A percentile compares a stretch with the other conserved stretches of the same genome.
phyloP scores from a whole-genome alignment of 108 stramenopile species.

The Asterionellopsis glacialis region DNA sequence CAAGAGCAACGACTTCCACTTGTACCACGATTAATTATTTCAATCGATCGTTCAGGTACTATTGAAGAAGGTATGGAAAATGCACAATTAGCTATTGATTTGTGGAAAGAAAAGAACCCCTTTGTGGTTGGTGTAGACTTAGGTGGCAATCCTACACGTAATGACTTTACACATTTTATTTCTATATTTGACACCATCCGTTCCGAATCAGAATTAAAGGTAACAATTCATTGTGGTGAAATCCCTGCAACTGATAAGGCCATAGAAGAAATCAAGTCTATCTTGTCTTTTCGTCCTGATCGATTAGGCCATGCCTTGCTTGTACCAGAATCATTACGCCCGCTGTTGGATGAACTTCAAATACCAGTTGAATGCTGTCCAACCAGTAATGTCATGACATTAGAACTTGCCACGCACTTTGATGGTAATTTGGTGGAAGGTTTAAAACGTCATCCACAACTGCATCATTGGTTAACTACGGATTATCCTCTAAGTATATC shows the following conservation, averaged over 20 bases:
- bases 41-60: conserved; percentile 35
- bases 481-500: conserved; percentile 46
- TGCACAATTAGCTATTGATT: conserved; percentile 49
- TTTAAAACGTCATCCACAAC: conserved; percentile 46
- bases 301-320: conserved; percentile 67
- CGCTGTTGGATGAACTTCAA: conserved; percentile 12
- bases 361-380: conserved; percentile 78
- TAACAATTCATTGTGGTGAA: conserved; percentile 80
- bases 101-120: conserved; percentile 16
- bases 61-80: conserved; percentile 42
- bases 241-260: conserved; percentile 24
- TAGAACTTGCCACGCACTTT: conserved; percentile 40
- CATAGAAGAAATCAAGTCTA: conserved; percentile 23
- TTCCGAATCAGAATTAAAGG: conserved; percentile 31
- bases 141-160: conserved; percentile 82
- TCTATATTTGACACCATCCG: conserved; percentile 51
- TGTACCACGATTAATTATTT: conserved; percentile 24
- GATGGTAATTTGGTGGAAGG: conserved; percentile 52
- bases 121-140: conserved; percentile 84
- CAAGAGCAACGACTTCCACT: conserved; percentile 41
- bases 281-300: conserved; percentile 59
- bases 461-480: conserved; percentile 32
- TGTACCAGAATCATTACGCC: conserved; percentile 30
- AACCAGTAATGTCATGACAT: conserved; percentile 75
- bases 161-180: conserved; percentile 41